Conservation (phyloP, 345 rosid species). For the Syzygium aromaticum region DNA sequence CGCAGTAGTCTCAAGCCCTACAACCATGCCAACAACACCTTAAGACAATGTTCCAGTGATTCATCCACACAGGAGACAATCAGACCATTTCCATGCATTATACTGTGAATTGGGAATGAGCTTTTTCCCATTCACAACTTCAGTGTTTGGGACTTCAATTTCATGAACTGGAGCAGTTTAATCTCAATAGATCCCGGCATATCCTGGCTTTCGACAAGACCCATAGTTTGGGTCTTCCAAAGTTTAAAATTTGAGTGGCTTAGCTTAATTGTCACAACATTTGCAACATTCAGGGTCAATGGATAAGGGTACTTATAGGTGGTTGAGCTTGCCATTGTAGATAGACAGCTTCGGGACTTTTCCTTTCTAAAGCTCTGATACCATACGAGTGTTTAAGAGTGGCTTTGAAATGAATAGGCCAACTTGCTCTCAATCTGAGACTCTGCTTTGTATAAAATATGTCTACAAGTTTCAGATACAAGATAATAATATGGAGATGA, state of each 20-base stretch:
- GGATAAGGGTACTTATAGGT: not conserved
- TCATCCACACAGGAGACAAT: not conserved
- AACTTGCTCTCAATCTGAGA: not conserved
- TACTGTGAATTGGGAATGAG: not conserved
- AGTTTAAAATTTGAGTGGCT: not conserved
- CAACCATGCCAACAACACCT: not conserved
- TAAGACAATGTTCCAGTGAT: not conserved
- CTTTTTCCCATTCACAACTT: not conserved
- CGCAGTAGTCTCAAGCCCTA: not conserved
- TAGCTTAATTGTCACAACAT: not conserved
- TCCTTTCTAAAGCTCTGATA: not conserved
- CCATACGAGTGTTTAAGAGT: not conserved
- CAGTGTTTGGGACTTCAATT: not conserved
- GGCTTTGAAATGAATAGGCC: not conserved
- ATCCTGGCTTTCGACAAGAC: not conserved
- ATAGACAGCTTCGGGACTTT: not conserved
- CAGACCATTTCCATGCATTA: not conserved
- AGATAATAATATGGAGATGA: not conserved
- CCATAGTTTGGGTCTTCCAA: not conserved
- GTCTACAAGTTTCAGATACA: not conserved
- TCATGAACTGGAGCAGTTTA: not conserved
- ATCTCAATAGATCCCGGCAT: not conserved
- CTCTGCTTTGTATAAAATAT: not conserved
- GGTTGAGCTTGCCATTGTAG: not conserved
- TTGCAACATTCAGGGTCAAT: not conserved